Percentiles rank a stretch among this genome's conserved stretches.
These are phyloP conservation scores for Sugiyamaella floridensis DNA, from an alignment of 805 yeast species.

Conservation along the genomic window DNA sequence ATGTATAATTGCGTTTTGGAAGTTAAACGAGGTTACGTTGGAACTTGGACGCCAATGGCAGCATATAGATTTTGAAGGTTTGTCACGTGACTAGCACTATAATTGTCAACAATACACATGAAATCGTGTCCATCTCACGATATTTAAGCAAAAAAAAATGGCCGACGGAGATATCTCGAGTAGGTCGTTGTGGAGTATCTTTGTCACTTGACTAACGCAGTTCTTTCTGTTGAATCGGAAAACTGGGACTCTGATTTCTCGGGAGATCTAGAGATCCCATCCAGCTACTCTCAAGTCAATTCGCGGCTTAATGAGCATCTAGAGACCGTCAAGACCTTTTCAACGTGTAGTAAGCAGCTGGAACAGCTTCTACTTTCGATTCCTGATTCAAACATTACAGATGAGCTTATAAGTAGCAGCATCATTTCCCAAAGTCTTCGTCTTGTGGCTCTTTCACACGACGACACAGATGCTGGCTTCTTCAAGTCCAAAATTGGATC, in stretches of 20 bases:
- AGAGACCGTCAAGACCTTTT: constrained; percentile 17
- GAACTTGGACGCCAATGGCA: no score
- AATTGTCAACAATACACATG: no score
- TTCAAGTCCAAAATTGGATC: constrained; percentile 19
- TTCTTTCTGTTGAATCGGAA: constrained; percentile 7
- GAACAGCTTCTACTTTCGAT: constrained; percentile 16
- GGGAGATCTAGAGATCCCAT: constrained; percentile 20
- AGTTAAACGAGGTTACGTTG: no score
- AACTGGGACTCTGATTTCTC: constrained; percentile 61
- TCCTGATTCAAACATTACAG: constrained; percentile 8
- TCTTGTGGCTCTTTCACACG: constrained; percentile 25
- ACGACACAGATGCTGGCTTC: constrained; percentile 19
- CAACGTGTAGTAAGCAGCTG: constrained; percentile 16
- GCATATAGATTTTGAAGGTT: no score
- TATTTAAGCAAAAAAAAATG: background rate
- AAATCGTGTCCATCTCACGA: no score
- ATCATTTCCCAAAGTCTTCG: constrained; percentile 24
- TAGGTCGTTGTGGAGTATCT: background rate
- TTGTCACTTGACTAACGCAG: background rate
- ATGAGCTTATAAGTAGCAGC: constrained; percentile 7
- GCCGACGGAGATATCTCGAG: background rate
- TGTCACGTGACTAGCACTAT: no score
- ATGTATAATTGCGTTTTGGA: background rate
- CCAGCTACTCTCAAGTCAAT: constrained; percentile 6
- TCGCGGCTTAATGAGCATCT: constrained; percentile 19